phyloP scores from a whole-genome alignment of 2,329 filamentous ascomycete genomes.

The Neocatenulostroma microsporum region DNA sequence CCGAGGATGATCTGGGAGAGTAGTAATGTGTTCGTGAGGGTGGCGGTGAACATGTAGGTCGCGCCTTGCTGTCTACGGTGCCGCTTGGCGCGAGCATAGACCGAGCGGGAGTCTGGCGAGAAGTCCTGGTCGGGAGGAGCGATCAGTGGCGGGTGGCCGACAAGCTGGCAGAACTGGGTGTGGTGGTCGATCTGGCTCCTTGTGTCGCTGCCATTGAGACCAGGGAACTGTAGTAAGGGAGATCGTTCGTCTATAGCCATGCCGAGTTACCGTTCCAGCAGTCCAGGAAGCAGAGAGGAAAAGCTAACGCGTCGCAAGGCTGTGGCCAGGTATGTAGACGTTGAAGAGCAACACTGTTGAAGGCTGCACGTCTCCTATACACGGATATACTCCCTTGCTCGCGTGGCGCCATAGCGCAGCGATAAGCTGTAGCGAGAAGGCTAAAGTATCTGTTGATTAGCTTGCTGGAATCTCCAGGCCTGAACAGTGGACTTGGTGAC shows the following conservation, averaged over 20 bases:
- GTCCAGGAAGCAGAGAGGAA: too few relatives aligned
- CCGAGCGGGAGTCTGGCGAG: slow-evolving; percentile 23
- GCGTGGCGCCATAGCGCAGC: too few relatives aligned
- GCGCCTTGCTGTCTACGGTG: slow-evolving; percentile 26
- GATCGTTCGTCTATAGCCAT: slow-evolving; percentile 22
- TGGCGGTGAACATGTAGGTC: slow-evolving; percentile 32
- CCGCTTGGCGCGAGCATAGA: slow-evolving; percentile 31
- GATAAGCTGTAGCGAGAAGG: too few relatives aligned
- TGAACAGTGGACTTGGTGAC: too few relatives aligned
- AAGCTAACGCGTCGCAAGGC: too few relatives aligned
- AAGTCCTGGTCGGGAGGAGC: slow-evolving; percentile 18
- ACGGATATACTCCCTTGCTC: too few relatives aligned
- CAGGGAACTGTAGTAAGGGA: slow-evolving; percentile 24
- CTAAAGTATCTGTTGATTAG: too few relatives aligned
- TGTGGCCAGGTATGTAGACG: too few relatives aligned
- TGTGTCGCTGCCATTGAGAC: slow-evolving; percentile 5
- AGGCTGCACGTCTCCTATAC: too few relatives aligned
- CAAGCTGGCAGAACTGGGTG: slow-evolving; percentile 32
- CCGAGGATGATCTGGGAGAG: slow-evolving; percentile 35
- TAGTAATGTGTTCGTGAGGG: slow-evolving; percentile 31
- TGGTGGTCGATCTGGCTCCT: slow-evolving; percentile 19
- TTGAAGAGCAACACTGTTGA: too few relatives aligned
- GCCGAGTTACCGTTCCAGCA: too few relatives aligned
- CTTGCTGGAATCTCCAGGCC: too few relatives aligned
- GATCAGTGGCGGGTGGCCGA: slow-evolving; percentile 29